Evolutionary conservation across 1,284 basidiomycete genomes (phyloP).

Genomic region (Trichosporon asahii): DNA sequence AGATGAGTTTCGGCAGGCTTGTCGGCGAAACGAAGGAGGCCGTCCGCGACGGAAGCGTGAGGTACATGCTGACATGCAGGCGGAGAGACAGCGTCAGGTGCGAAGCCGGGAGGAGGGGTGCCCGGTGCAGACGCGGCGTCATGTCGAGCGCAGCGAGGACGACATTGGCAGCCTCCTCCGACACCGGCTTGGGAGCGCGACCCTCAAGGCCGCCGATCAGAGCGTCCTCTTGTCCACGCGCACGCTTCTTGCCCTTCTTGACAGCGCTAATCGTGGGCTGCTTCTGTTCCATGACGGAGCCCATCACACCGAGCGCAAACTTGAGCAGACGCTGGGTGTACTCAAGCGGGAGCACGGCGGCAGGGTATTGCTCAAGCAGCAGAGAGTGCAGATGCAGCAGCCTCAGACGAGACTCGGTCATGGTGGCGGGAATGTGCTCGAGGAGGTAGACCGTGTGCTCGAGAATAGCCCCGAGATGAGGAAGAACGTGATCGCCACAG

Average conservation of each 20-base stretch:
- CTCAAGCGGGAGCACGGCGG: conserved; percentile 36
- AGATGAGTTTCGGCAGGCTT: not conserved
- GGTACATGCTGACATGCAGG: conserved; percentile 52
- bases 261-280: not conserved
- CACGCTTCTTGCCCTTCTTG: conserved; percentile 67
- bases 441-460: conserved; percentile 46
- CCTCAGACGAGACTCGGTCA: conserved; percentile 36
- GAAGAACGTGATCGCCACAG: conserved; percentile 45
- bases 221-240: conserved; percentile 71
- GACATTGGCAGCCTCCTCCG: conserved; percentile 57
- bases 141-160: conserved; percentile 61
- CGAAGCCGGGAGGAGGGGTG: conserved; percentile 69
- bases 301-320: conserved; percentile 33
- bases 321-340: conserved; percentile 43
- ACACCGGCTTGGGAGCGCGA: conserved; percentile 57
- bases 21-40: conserved; percentile 8
- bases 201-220: conserved; percentile 60
- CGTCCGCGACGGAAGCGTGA: conserved; percentile 26
- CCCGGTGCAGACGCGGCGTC: conserved; percentile 54
- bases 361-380: conserved; percentile 34
- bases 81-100: conserved; percentile 56
- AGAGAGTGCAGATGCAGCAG: conserved; percentile 42
- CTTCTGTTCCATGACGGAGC: conserved; percentile 21
- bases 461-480: conserved; percentile 42
- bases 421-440: conserved; percentile 34